Base-by-base conservation (phyloP, 2,329 filamentous ascomycete genomes). In the Trichoderma gracile region DNA sequence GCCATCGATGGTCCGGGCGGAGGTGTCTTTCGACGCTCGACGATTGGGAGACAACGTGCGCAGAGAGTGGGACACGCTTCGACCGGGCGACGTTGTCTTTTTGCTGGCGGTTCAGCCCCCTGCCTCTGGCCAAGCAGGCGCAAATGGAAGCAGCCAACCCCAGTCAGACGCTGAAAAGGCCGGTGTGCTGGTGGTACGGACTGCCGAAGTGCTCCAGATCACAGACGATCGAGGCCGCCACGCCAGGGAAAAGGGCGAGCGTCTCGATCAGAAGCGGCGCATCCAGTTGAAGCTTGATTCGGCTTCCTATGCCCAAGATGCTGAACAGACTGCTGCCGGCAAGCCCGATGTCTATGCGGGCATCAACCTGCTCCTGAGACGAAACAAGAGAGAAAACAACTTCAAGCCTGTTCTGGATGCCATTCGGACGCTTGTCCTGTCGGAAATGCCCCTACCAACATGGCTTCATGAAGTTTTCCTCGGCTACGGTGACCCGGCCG, bases 401-500 rank as follows among this genome's bases (percentile, higher is more conserved):
- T 99, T 99, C 82, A 96, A 92, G 73, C 88, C 93, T 10, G 89
- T 99, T 10, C 82, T 99, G 42, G 91, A 97, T 71, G 97, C 93
- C 1, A 96, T 99, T 73, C 91, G 90, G 72, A 91, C 87, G 68
- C 84, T 99, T 33, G 90, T 92, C 2, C 81, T 96, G 40, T 93
- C 93, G 0, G 91, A 96, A 70, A 88, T 94, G 21, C 90, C 91
- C 7, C 82, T 98, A 61, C 93, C 95, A 15, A 86, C 89, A 2
- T 99, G 95, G 95, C 82, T 99, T 49, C 92, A 97, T 72, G 95
- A 98, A 69, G 94, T 98, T 10, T 99, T 98, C 76, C 81, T 99
- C n/a, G 95, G 95, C 3, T 98, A 96, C 75, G 95, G 95, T 53
- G 93, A 99, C 76, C 94, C 95, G 65, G 86, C 92, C 33, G 89